A percentile compares a stretch with the other conserved stretches of the same genome.
Conservation (phyloP, 306 rosid species). For the Begonia masoniana region DNA sequence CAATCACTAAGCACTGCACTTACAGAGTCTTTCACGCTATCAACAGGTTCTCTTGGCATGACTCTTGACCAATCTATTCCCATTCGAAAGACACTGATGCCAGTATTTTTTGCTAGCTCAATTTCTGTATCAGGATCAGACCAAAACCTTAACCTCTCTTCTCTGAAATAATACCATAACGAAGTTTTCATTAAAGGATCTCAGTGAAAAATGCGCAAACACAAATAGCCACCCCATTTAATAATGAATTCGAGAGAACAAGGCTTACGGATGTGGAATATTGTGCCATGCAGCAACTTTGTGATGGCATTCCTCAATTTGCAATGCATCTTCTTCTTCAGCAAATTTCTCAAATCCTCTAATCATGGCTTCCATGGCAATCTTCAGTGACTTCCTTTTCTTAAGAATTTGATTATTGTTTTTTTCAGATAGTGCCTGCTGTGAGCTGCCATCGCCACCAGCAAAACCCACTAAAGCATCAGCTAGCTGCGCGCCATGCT, state of each 20-base stretch:
- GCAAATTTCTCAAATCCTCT: constrained; percentile 58
- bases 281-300: constrained; percentile 97
- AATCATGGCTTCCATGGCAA: constrained; percentile 88
- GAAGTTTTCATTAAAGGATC: constrained; percentile 6
- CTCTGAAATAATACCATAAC: constrained; percentile 42
- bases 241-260: constrained; percentile 2
- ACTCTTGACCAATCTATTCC: constrained; percentile 94
- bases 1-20: constrained; percentile 25
- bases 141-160: constrained; percentile 97
- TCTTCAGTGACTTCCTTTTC: constrained; percentile 56
- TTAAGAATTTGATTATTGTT: constrained; percentile 2
- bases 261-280: constrained; percentile 70
- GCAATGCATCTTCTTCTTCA: constrained; percentile 29
- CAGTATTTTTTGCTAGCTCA: constrained; percentile 75
- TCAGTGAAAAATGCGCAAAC: background rate
- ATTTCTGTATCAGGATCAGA: constrained; percentile 94
- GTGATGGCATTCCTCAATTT: constrained; percentile 28
- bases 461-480: constrained; percentile 65
- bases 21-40: constrained; percentile 51
- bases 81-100: constrained; percentile 76
- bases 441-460: constrained; percentile 68
- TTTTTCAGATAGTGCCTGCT: constrained; percentile 14
- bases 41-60: constrained; percentile 72
- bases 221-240: background rate
- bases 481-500: constrained; percentile 21